phyloP scores from a whole-genome alignment of 257 asterid species.

The Salvia hispanica region DNA sequence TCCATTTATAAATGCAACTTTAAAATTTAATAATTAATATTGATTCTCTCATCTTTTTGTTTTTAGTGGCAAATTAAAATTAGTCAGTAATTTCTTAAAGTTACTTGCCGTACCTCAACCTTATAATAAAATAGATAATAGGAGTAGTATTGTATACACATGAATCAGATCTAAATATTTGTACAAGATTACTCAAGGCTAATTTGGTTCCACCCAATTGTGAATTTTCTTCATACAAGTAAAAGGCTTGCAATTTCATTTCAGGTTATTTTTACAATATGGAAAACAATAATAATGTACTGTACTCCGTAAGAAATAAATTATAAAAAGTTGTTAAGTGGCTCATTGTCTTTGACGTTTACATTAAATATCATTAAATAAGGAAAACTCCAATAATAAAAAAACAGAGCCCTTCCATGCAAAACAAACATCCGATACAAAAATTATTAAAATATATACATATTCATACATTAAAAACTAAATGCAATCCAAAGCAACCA shows the following conservation, averaged over 20 bases:
- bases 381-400: background rate
- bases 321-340: background rate
- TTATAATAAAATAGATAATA: background rate
- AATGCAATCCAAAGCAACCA: background rate
- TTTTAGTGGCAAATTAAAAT: background rate
- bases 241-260: background rate
- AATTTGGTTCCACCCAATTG: background rate
- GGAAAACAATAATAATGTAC: background rate
- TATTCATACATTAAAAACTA: background rate
- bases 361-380: background rate
- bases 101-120: background rate
- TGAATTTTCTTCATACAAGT: background rate
- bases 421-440: background rate
- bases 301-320: background rate
- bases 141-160: background rate
- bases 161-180: no score
- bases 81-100: background rate
- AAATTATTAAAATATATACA: background rate
- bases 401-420: no score
- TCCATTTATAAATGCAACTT: no score
- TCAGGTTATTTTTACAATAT: no score
- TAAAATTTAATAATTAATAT: no score
- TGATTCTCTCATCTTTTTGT: background rate
- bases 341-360: background rate
- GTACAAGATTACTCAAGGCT: background rate